Base-by-base conservation (phyloP, 768 basidiomycete genomes). In the Amanita exitialis region DNA sequence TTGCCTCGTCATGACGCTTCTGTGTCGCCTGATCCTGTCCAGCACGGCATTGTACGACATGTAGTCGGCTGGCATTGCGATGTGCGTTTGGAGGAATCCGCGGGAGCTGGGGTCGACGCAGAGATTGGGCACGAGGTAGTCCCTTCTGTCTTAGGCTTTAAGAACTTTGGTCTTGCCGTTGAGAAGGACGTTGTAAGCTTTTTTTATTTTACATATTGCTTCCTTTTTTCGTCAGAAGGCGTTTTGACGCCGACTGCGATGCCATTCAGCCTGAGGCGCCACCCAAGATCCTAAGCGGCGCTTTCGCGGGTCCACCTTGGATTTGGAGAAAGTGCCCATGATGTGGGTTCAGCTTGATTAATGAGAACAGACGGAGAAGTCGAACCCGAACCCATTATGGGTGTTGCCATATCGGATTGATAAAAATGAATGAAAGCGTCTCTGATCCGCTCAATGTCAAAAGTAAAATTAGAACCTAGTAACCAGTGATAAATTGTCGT, bases 11-110 rank as follows among this genome's bases (percentile, higher is more conserved):
- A 44, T 43, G 32, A 51, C 20, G 34, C 50, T 51, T 35, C 50
- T 18, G 18, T 51, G 50, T 21, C 50, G 44, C 42, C 35, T 44
- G 50, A 51, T 36, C 36, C 43, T 51, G 34, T 51, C 50, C 12
- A 51, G 43, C 23, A 51, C 9, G 3, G 30, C 41, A 15, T 44
- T 36, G 35, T 43, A 44, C 15, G 49, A 51, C 23, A 10, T 13
- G n/a, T 35, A 18, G 25, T 51, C 50, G 10, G 3, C 37, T 10
- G 50, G 16, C 42, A 36, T 42, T 10, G 15, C 5, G 23, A 32
- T 9, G 12, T 9, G 21, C 13, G 25, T 28, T 16, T 18, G 28
- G 28, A 35, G 15, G 1, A 16, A 10, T 25, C 15, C 23, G 10
- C 15, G 4, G 23, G 36, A 35, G 34, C 6, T 20, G 27, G 27